These are phyloP conservation scores for Canna indica DNA, from an alignment of 176 grass and related monocot species.

Conservation along the genomic window DNA sequence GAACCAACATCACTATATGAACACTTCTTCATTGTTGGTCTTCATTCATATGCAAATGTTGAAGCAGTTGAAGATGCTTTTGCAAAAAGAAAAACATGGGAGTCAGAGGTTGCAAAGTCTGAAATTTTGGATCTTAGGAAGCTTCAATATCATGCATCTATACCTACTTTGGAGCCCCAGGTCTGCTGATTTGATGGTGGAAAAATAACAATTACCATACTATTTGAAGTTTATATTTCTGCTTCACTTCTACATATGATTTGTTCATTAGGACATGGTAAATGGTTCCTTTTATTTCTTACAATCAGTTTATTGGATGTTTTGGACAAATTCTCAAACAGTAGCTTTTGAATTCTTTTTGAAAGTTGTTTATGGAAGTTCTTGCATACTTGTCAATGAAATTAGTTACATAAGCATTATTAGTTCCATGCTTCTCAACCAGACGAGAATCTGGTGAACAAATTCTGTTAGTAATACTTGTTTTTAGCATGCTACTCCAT, in stretches of 20 bases:
- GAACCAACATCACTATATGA: slow-evolving; percentile 69
- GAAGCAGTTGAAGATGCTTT: slow-evolving; percentile 84
- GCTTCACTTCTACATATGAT: not conserved
- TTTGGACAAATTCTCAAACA: not conserved
- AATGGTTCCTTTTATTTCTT: not conserved
- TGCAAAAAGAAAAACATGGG: slow-evolving; percentile 84
- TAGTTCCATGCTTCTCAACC: not conserved
- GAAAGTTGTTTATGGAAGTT: not conserved
- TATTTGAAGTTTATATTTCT: not conserved
- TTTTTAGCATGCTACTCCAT: not conserved
- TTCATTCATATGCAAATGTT: slow-evolving; percentile 90
- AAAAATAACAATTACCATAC: slow-evolving; percentile 1
- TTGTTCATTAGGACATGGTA: not conserved
- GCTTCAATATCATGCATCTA: slow-evolving; percentile 48
- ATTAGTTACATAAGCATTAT: not conserved
- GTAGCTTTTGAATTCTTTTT: not conserved
- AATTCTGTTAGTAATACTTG: not conserved
- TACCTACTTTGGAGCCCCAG: slow-evolving; percentile 84
- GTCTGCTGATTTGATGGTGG: slow-evolving; percentile 36
- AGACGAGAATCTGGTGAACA: not conserved
- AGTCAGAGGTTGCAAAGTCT: slow-evolving; percentile 52
- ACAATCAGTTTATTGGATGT: not conserved
- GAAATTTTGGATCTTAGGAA: slow-evolving; percentile 65
- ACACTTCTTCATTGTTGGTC: slow-evolving; percentile 80
- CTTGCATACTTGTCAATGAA: not conserved